Conservation (phyloP, 179 eudicot species). For the Drosera spatulata region DNA sequence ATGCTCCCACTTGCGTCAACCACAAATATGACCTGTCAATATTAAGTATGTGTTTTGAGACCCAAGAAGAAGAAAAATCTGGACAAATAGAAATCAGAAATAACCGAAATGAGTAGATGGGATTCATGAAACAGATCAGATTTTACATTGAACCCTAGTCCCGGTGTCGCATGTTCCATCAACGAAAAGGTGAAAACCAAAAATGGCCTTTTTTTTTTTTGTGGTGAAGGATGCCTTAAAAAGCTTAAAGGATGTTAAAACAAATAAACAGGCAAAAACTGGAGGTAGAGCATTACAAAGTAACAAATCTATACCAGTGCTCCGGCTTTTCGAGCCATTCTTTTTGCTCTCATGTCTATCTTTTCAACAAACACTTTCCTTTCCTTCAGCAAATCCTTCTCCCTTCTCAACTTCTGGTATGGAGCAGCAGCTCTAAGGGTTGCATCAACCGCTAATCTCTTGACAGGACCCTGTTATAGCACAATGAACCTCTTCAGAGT, state of each 20-base stretch:
- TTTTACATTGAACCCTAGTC: too few species aligned
- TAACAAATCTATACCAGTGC: constrained; percentile 56
- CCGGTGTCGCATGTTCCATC: too few species aligned
- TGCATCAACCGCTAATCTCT: constrained; percentile 98
- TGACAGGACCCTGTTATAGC: constrained; percentile 78
- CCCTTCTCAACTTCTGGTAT: constrained; percentile 87
- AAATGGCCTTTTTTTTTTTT: too few species aligned
- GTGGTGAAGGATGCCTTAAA: too few species aligned
- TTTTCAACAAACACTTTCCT: constrained; percentile 94
- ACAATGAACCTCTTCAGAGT: constrained; percentile 4
- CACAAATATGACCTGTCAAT: constrained; percentile 81
- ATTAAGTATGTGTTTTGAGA: not conserved
- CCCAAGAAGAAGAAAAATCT: too few species aligned
- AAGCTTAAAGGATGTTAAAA: too few species aligned
- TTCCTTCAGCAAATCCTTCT: constrained; percentile 44
- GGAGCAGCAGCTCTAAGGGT: constrained; percentile 99
- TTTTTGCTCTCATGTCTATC: constrained; percentile 93
- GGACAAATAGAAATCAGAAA: too few species aligned
- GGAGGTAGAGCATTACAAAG: not conserved
- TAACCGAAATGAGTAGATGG: too few species aligned
- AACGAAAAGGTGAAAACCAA: too few species aligned
- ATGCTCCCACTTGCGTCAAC: constrained; percentile 99
- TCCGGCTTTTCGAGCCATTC: constrained; percentile 99
- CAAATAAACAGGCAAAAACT: not conserved
- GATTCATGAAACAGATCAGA: too few species aligned